These are phyloP conservation scores for Uncinocarpus reesii DNA, from an alignment of 2,329 filamentous ascomycete genomes.

Conservation along the genomic window DNA sequence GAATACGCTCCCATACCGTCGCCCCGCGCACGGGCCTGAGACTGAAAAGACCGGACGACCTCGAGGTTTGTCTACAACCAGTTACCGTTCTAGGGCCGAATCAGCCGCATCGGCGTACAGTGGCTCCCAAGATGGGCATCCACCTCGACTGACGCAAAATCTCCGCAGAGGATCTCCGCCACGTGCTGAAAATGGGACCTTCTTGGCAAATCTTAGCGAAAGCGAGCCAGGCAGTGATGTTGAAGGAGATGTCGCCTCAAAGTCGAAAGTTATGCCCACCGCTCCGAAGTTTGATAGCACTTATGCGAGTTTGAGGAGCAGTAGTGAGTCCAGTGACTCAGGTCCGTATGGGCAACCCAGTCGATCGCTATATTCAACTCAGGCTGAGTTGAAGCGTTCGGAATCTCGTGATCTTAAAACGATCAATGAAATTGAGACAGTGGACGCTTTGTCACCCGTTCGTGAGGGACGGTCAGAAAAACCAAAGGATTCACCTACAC, in stretches of 20 bases:
- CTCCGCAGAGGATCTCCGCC: constrained; percentile 23
- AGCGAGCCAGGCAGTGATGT: constrained; percentile 34
- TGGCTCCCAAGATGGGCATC: constrained; percentile 17
- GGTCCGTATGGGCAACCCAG: constrained; percentile 14
- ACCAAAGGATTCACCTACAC: constrained; percentile 61
- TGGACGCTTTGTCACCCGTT: constrained; percentile 14
- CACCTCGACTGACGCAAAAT: neutral
- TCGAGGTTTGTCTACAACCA: constrained; percentile 30
- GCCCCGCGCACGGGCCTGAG: constrained; percentile 16
- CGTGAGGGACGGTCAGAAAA: constrained; percentile 8
- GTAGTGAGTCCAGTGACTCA: constrained; percentile 22
- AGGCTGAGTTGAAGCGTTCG: constrained; percentile 30
- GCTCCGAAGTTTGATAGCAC: constrained; percentile 27
- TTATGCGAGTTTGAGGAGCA: constrained; percentile 31
- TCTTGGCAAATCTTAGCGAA: constrained; percentile 29
- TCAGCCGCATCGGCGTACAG: constrained; percentile 33
- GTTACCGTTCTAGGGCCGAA: constrained; percentile 30
- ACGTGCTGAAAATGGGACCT: constrained; percentile 22
- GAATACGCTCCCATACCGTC: constrained; percentile 46
- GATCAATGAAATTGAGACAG: constrained; percentile 29
- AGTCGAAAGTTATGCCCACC: constrained; percentile 20
- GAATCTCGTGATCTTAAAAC: constrained; percentile 34
- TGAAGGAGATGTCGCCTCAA: constrained; percentile 22
- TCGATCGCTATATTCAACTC: constrained; percentile 23
- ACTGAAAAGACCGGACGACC: constrained; percentile 22